phyloP scores from a whole-genome alignment of 768 basidiomycete species.

The Suillus hirtellus region DNA sequence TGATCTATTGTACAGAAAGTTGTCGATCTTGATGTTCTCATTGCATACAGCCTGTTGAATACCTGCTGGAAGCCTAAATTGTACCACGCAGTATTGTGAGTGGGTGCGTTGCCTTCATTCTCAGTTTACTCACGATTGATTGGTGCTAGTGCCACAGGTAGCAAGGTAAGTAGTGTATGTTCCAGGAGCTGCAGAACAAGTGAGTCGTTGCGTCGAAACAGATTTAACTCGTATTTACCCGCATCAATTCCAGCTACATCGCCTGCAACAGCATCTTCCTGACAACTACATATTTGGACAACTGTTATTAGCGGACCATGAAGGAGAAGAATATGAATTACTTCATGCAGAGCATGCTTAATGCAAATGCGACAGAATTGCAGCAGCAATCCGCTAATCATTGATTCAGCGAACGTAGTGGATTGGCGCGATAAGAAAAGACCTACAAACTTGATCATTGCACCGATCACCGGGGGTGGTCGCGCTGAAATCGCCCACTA shows the following conservation, averaged over 20 bases:
- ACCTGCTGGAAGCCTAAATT: conserved; percentile 14
- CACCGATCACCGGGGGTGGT: conserved; percentile 9
- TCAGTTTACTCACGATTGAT: conserved; percentile 9
- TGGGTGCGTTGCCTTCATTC: neutral
- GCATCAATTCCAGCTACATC: conserved; percentile 8
- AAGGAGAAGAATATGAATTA: conserved; percentile 3
- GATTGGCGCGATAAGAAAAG: neutral
- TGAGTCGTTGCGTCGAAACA: neutral
- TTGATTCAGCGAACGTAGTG: neutral
- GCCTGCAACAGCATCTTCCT: conserved; percentile 17
- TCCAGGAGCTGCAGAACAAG: conserved; percentile 16
- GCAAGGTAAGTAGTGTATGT: conserved; percentile 21
- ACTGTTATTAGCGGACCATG: neutral
- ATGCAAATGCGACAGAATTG: conserved; percentile 23
- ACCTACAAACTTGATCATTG: conserved; percentile 7
- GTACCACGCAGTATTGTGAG: neutral
- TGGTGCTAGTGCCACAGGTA: conserved; percentile 2
- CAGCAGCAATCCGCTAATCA: conserved; percentile 21
- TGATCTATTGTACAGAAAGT: conserved; percentile 11
- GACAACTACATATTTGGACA: conserved; percentile 16
- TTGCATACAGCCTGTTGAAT: conserved; percentile 27
- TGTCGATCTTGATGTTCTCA: conserved; percentile 20
- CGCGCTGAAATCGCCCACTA: neutral
- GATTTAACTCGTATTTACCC: neutral
- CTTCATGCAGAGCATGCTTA: conserved; percentile 30